These are phyloP conservation scores for Paratrimastix pyriformis DNA, from an alignment of 78 protist genomes.

Conservation along the genomic window DNA sequence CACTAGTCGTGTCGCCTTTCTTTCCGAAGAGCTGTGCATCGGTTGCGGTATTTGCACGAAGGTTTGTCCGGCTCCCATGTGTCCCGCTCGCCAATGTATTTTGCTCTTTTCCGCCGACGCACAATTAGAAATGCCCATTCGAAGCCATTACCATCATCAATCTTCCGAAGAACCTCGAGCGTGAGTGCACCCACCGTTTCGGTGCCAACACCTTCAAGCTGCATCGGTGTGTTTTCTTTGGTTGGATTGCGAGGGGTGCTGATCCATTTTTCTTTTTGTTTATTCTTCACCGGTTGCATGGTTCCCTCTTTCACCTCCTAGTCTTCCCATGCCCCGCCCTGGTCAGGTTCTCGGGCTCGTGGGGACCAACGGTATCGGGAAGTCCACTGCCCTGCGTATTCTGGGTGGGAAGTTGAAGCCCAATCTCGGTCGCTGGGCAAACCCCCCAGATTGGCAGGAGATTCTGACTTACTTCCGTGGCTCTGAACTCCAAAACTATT, in stretches of 20 bases:
- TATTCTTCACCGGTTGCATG: background rate
- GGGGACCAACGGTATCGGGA: slow-evolving; percentile 99
- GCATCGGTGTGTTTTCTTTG: slow-evolving; percentile 52
- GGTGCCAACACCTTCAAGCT: slow-evolving; percentile 97
- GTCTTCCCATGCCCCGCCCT: slow-evolving; percentile 93
- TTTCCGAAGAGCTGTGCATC: slow-evolving; percentile 94
- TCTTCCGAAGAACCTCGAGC: slow-evolving; percentile 83
- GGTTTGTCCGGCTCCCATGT: background rate
- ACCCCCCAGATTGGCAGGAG: slow-evolving; percentile 95
- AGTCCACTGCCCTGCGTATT: slow-evolving; percentile 96
- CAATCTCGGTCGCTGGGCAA: slow-evolving; percentile 84
- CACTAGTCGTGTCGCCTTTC: slow-evolving; percentile 59
- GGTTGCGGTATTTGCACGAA: slow-evolving; percentile 98
- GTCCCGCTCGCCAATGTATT: background rate
- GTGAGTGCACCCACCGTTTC: slow-evolving; percentile 89
- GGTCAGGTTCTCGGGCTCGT: slow-evolving; percentile 99
- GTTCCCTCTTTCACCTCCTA: background rate
- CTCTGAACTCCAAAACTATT: slow-evolving; percentile 85
- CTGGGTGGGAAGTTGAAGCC: slow-evolving; percentile 94
- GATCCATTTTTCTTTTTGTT: background rate
- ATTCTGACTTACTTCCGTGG: slow-evolving; percentile 94
- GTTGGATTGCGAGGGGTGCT: background rate
- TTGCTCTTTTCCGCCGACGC: background rate
- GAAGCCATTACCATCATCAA: slow-evolving; percentile 96
- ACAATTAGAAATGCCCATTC: slow-evolving; percentile 87